Evolutionary conservation across 1,139 yeast genomes (phyloP), one percentile per base, ranked within the genome.

Genomic region (Candida smagusa): DNA sequence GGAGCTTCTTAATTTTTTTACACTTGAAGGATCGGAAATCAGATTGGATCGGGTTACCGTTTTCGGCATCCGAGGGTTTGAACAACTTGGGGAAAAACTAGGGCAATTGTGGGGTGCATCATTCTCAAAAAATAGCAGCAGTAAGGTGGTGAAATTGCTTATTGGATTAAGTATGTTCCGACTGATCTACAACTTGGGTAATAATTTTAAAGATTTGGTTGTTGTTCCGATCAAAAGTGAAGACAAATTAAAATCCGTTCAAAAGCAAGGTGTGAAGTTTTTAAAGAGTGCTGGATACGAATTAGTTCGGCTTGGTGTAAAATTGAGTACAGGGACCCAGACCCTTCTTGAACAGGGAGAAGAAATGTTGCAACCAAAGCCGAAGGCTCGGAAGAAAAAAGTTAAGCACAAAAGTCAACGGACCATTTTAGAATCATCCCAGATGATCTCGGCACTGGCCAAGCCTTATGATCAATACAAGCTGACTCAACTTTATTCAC

Each of bases 271-370:
- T 0, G 61, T 68, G 34, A 72, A 81, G n/a, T 88, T 92, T 61
- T 81, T 92, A 1, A 80, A 77, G 48, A 81, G 84, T 8, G 84
- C 97, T 0, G 79, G 95, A 2, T 84, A 82, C 41, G 97, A 90
- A 56, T 60, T 90, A 28, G 68, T 90, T 31, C 82, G 83, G 49
- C 65, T 92, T 36, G 96, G 97, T 0, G 95, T 86, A 0, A 87
- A 84, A 50, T 56, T 90, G 27, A 94, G 95, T 1, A 84, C 90
- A 4, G 97, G 97, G 0, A 87, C 97, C 0, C 97, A 89, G 54
- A 80, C 81, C 0, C 60, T 87, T 7, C 63, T 90, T 36, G 97
- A 89, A 49, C 79, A 77, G 42, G 84, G 95, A 0, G 97, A 90
- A 54, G 84, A 79, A 44, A 72, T 74, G 4, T 63, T 85, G 39